Conservation (phyloP, 73 alveolate genomes). For the Paramecium pentaurelia region DNA sequence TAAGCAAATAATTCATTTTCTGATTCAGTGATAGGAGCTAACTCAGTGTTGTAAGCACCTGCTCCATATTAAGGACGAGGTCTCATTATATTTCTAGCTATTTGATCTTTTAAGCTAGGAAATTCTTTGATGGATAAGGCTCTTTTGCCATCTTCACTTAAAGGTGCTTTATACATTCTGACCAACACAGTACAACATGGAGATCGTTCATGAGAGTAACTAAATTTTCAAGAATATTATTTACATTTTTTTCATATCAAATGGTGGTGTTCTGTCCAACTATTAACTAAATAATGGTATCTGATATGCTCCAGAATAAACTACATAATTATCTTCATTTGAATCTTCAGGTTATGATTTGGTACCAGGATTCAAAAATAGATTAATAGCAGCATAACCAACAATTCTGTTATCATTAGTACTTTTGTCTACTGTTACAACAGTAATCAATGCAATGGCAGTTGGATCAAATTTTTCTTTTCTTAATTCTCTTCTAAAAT, state of each 20-base stretch:
- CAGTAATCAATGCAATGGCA: slow-evolving; percentile 65
- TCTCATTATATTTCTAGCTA: not conserved
- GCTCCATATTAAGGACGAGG: slow-evolving; percentile 60
- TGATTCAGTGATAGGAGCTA: slow-evolving; percentile 48
- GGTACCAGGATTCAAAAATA: slow-evolving; percentile 71
- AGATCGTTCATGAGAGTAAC: slow-evolving; percentile 75
- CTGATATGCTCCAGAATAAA: slow-evolving; percentile 77
- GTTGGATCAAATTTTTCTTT: slow-evolving; percentile 79
- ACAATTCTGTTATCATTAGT: slow-evolving; percentile 72
- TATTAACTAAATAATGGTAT: slow-evolving; percentile 72
- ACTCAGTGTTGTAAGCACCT: slow-evolving; percentile 49
- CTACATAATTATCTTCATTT: slow-evolving; percentile 63
- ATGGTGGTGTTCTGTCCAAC: slow-evolving; percentile 71
- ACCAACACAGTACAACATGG: slow-evolving; percentile 85
- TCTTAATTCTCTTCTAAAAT: slow-evolving; percentile 81
- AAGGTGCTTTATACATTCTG: slow-evolving; percentile 78
- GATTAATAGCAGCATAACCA: slow-evolving; percentile 81
- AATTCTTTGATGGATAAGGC: slow-evolving; percentile 65
- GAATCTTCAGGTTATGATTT: slow-evolving; percentile 67
- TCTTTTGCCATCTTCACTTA: slow-evolving; percentile 75
- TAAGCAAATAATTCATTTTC: slow-evolving; percentile 47
- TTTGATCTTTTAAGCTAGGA: slow-evolving; percentile 10
- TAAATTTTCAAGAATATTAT: slow-evolving; percentile 12
- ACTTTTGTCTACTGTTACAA: slow-evolving; percentile 75
- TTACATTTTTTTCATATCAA: slow-evolving; percentile 67